Conservation (phyloP, 768 basidiomycete species). For the Candolleomyces efflorescens region DNA sequence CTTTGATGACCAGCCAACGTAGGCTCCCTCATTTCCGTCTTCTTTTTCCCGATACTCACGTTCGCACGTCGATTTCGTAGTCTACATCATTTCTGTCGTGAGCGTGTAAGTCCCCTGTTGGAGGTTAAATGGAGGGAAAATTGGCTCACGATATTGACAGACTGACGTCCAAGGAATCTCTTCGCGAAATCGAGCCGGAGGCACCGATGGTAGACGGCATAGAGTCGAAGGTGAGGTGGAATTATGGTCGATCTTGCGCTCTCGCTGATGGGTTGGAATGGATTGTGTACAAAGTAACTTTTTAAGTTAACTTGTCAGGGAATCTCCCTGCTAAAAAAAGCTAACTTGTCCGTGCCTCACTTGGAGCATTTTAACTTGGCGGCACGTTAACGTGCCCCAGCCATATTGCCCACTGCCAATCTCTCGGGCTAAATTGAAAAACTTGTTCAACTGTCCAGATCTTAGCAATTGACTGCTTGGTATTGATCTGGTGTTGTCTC, state of each 20-base stretch:
- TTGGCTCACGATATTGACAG: background rate
- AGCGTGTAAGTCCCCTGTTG: constrained; percentile 4
- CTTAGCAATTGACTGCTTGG: too few species aligned
- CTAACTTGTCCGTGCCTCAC: too few species aligned
- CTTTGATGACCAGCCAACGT: constrained; percentile 1
- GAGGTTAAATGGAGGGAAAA: background rate
- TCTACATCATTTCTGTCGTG: constrained; percentile 7
- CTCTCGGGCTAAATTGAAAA: too few species aligned
- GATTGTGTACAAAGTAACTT: too few species aligned
- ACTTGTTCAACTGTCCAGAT: too few species aligned
- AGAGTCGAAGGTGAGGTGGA: background rate
- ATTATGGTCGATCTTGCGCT: background rate
- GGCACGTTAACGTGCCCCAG: too few species aligned
- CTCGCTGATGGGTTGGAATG: too few species aligned
- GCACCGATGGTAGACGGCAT: background rate
- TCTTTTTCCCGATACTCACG: background rate
- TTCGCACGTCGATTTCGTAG: background rate
- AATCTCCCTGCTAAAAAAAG: too few species aligned
- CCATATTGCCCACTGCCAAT: too few species aligned
- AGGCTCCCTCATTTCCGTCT: background rate
- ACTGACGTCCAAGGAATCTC: background rate
- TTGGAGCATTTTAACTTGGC: too few species aligned
- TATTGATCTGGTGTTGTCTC: too few species aligned
- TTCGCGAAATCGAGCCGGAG: background rate
- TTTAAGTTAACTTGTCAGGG: too few species aligned